Base-by-base conservation (phyloP, 2,329 filamentous ascomycete species). In the Beauveria brongniartii region DNA sequence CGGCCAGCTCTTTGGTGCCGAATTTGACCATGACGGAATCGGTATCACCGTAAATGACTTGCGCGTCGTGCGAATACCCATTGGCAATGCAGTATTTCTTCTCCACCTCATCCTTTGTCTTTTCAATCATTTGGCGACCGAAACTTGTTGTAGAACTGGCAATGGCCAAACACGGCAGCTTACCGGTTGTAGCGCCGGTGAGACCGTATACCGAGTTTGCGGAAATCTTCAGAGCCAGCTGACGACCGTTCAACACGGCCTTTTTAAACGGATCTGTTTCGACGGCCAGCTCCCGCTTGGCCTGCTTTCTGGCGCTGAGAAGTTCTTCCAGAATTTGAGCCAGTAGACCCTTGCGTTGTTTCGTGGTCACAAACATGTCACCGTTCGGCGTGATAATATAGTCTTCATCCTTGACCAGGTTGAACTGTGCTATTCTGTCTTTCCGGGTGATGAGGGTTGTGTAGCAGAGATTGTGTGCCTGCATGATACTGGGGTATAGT, bases 21-120 rank as follows among this genome's bases (percentile, higher is more conserved):
- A 99, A 99, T 71, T 97, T 97, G 64, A 99, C 93, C 94, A 99
- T 99, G 77, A 99, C 94, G 9, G 94, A 99, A 81, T 99, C 94
- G 2, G 94, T 99, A 74, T 99, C 94, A 78, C 94, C 94, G 68
- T 99, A 99, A 65, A 99, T 95, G 76, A 99, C 94, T 71, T 97
- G 87, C 0, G 94, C 94, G 72, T 99, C 90, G 72, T 97, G 91
- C 1, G 84, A 86, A 74, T 97, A 99, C 20, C 94, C 94, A 69
- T 99, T 97, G 55, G 90, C 90, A 61, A 97, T 92, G 54, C 85
- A 93, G 74, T 96, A 99, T 66, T 85, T 87, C 46, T 83, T 81
- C 75, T 97, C 93, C 7, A 99, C 94, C 72, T 97, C 94, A n/a
- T 89, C 83, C 74, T 96, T 97, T 1, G 94, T 97, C 77, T 88